Base-by-base conservation (phyloP, 805 yeast species). In the Suhomyces emberorum region DNA sequence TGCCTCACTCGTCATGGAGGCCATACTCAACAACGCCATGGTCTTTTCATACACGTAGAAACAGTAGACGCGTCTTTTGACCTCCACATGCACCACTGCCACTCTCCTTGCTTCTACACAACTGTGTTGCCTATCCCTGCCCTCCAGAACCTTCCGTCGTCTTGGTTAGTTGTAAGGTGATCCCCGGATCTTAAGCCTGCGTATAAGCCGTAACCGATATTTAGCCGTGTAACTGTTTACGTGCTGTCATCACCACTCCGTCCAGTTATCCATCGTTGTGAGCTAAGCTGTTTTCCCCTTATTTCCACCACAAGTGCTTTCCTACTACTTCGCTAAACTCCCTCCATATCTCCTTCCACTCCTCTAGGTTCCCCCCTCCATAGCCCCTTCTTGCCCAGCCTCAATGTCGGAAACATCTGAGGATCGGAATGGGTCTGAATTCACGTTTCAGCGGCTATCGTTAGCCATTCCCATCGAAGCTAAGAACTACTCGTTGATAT, bases 401-500 rank as follows among this genome's bases (percentile, higher is more conserved):
- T 7, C 7, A 7, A 20, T 20, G 22, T 20, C 22, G 22, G 22
- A 7, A 7, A 20, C 19, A 7, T 11, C 34, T 17, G 15, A 15
- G 16, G 17, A 19, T 10, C 9, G 23, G n/a, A 7, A 28, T 11
- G 24, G 17, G 10, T 16, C 32, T 17, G 18, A 23, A 18, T 18
- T 23, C 22, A 19, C 46, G 21, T 47, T 55, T 39, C 55, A 46
- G 38, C 40, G 52, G 21, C 52, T 57, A 21, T 51, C 51, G 38
- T 46, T 55, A n/a, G 49, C 61, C 10, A 50, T 54, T 19, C 59
- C 60, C 18, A 25, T 52, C 9, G 63, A 58, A 35, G 47, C 55
- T 35, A 46, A 52, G 9, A 52, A 50, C 36, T 59, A 57, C 42
- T 39, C 57, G 15, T 51, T 54, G 29, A 51, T 60, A 35, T 45